phyloP scores from a whole-genome alignment of 768 basidiomycete species.

The Thelephora ganbajun region DNA sequence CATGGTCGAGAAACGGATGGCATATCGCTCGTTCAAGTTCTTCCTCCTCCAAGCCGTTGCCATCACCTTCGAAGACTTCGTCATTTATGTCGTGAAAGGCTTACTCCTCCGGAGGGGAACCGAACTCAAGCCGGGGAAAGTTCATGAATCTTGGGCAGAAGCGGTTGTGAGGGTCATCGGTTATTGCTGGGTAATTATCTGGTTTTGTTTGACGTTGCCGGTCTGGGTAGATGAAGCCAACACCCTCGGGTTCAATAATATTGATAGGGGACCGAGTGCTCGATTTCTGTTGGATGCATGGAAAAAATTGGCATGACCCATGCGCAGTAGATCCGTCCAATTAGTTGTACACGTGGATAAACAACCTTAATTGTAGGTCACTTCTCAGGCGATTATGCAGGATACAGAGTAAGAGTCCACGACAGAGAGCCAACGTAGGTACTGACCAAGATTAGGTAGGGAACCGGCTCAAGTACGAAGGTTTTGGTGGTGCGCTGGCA shows the following conservation, averaged over 20 bases:
- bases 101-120: neutral
- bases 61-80: conserved; percentile 21
- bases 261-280: neutral
- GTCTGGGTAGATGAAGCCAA: neutral
- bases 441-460: too few species aligned
- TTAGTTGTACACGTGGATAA: too few species aligned
- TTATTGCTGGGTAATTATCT: neutral
- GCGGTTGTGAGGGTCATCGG: neutral
- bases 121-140: neutral
- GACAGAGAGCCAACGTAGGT: too few species aligned
- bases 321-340: too few species aligned
- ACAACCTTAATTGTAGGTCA: too few species aligned
- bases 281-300: neutral
- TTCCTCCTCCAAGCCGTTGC: conserved; percentile 20
- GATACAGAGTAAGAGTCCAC: too few species aligned
- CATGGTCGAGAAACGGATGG: conserved; percentile 10
- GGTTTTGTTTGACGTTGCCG: neutral
- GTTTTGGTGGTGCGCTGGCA: too few species aligned
- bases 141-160: too few species aligned
- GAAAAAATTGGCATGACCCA: neutral
- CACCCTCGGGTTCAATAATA: neutral
- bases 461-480: too few species aligned
- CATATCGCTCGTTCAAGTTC: conserved; percentile 12
- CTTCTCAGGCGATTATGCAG: too few species aligned
- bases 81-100: conserved; percentile 11